Conservation (phyloP, 208 protist species). For the Trypanosoma boissoni region DNA sequence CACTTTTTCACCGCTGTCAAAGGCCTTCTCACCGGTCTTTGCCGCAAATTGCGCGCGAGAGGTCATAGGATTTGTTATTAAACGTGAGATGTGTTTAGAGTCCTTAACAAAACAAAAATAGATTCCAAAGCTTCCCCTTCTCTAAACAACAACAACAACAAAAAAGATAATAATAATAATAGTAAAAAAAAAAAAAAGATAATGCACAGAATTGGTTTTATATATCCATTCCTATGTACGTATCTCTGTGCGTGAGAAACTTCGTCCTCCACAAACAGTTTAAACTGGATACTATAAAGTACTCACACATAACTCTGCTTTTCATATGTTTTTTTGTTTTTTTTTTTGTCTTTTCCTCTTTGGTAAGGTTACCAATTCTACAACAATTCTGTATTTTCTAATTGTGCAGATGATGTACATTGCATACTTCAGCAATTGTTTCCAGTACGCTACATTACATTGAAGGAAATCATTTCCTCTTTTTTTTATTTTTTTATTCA, state of each 20-base stretch:
- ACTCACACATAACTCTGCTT: no score
- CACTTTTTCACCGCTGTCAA: constrained; percentile 65
- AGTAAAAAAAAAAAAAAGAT: background rate
- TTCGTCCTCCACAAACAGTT: no score
- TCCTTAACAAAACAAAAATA: constrained; percentile 6
- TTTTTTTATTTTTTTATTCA: constrained; percentile 1
- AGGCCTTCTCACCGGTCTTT: constrained; percentile 68
- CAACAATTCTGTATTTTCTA: no score
- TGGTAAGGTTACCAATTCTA: no score
- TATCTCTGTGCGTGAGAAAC: no score
- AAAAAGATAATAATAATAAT: background rate
- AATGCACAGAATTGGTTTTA: constrained; percentile 3
- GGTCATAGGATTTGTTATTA: constrained; percentile 5
- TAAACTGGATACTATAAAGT: no score
- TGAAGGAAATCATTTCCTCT: constrained; percentile 7
- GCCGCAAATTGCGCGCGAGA: constrained; percentile 15
- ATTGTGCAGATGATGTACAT: no score
- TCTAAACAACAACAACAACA: background rate
- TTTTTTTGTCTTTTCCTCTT: no score
- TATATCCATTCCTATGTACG: no score
- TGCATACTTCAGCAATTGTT: no score
- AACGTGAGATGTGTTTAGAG: background rate
- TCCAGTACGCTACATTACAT: background rate
- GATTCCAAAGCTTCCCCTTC: background rate
- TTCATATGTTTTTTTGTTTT: no score